A percentile compares a stretch with the other conserved stretches of the same genome.
These are phyloP conservation scores for Aspergillus sp. DNA, from an alignment of 2,329 filamentous ascomycete species.

Conservation along the genomic window DNA sequence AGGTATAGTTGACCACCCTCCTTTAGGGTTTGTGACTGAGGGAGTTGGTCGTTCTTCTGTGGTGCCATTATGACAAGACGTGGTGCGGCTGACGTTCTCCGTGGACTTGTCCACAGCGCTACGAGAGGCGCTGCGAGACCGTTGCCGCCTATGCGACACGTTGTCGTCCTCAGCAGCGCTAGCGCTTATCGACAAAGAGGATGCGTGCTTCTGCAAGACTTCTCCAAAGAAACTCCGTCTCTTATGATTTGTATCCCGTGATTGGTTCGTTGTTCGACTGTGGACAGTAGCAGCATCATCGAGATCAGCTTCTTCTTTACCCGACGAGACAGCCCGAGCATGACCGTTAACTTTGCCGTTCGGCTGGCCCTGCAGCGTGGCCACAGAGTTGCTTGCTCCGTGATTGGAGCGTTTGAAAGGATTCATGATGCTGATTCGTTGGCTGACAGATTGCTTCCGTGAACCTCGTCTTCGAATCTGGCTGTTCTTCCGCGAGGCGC, in stretches of 20 bases:
- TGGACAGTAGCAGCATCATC: constrained; percentile 39
- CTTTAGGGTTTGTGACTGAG: constrained; percentile 20
- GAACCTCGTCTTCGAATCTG: constrained; percentile 32
- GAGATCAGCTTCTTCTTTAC: constrained; percentile 20
- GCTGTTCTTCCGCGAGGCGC: constrained; percentile 29
- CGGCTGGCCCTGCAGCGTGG: constrained; percentile 32
- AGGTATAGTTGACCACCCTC: constrained; percentile 36
- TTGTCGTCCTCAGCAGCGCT: constrained; percentile 22
- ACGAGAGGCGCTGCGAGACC: constrained; percentile 29
- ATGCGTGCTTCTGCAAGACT: constrained; percentile 32
- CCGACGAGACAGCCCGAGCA: neutral
- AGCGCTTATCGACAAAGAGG: constrained; percentile 29
- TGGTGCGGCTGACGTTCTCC: constrained; percentile 30
- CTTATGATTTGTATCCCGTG: constrained; percentile 35
- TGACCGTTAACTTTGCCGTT: constrained; percentile 21
- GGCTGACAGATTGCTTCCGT: constrained; percentile 38
- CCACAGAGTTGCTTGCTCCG: constrained; percentile 34
- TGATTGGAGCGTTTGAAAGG: constrained; percentile 44
- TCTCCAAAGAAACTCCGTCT: constrained; percentile 44
- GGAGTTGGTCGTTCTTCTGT: constrained; percentile 21
- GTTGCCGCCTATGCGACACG: constrained; percentile 23
- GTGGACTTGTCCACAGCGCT: constrained; percentile 26
- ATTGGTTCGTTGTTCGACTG: constrained; percentile 37
- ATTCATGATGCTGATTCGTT: constrained; percentile 45
- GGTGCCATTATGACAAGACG: constrained; percentile 27